phyloP scores from a whole-genome alignment of 1,139 yeast species.

The Magnusiomyces ingens region DNA sequence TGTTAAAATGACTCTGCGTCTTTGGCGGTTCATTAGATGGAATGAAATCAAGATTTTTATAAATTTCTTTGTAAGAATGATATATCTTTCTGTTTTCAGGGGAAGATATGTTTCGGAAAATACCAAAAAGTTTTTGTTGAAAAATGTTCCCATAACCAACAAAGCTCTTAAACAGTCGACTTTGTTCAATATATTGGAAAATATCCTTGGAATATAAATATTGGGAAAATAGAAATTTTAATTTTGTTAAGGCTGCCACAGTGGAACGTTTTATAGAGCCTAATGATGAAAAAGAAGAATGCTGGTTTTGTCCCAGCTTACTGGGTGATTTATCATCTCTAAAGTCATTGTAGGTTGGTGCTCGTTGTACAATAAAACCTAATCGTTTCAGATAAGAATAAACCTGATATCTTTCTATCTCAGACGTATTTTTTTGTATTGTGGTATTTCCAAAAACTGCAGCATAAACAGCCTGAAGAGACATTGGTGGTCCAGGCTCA shows the following conservation, averaged over 20 bases:
- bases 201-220: slow-evolving; percentile 8
- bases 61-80: slow-evolving; percentile 16
- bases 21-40: slow-evolving; percentile 21
- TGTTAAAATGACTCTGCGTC: slow-evolving; percentile 8
- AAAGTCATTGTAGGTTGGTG: slow-evolving; percentile 20
- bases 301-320: background rate
- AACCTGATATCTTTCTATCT: slow-evolving; percentile 57
- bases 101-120: slow-evolving; percentile 16
- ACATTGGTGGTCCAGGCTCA: slow-evolving; percentile 39
- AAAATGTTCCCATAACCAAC: slow-evolving; percentile 14
- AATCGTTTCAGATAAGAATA: slow-evolving; percentile 70
- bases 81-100: background rate
- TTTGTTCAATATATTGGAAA: slow-evolving; percentile 19
- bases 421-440: slow-evolving; percentile 31
- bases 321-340: slow-evolving; percentile 15
- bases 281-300: background rate
- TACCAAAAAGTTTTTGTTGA: slow-evolving; percentile 28
- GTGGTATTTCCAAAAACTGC: slow-evolving; percentile 34
- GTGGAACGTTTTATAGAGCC: background rate
- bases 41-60: slow-evolving; percentile 21
- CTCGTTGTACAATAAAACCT: slow-evolving; percentile 62
- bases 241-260: background rate
- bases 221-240: background rate
- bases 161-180: slow-evolving; percentile 18
- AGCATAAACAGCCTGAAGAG: slow-evolving; percentile 61